Evolutionary conservation across 495 filamentous ascomycete genomes (phyloP), one percentile per base, ranked within the genome.

Genomic region (Daldinia concentrica): DNA sequence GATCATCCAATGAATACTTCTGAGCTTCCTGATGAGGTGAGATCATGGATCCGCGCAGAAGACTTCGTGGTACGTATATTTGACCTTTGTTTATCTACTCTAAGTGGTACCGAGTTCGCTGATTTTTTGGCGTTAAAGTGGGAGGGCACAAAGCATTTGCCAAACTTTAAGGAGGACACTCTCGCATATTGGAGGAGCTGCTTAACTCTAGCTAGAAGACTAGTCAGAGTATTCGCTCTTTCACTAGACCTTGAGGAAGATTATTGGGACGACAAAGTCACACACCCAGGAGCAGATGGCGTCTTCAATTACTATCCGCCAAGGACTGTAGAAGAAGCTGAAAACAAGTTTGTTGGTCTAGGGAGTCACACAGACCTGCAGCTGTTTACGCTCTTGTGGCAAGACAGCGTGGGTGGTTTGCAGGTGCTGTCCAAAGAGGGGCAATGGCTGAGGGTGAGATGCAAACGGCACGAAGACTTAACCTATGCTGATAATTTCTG

Each of bases 321-420:
- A 2, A 79, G 78, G 4, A 81, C 81, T 1, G 56, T 55, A 19
- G 77, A 81, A 52, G 81, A 82, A 43, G 63, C 63, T 9, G 36
- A 70, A 34, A 59, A 66, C 17, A 68, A 73, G 1, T 73, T 81
- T 43, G 85, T 86, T 8, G 82, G 86, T 0, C 81, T 88, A 19
- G 86, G 86, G 55, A 86, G 82, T 4, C 87, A 89, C 48, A 88
- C 87, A 1, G 87, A 90, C 68, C 78, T 89, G 9, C 85, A 87
- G 34, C 83, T 86, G 24, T 82, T 88, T 54, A 89, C 87, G 0
- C 77, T 89, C 7, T 75, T 89, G 0, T 88, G 86, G 81, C 87
- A 89, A 62, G 83, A 87, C 69, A 82, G 76, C 58, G 73, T 77
- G 11, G 86, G 85, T 0, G 86, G 87, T 1, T 62, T 90, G 62